These are phyloP conservation scores for Puccinia polysora DNA, from an alignment of 1,284 basidiomycete species.

Conservation along the genomic window DNA sequence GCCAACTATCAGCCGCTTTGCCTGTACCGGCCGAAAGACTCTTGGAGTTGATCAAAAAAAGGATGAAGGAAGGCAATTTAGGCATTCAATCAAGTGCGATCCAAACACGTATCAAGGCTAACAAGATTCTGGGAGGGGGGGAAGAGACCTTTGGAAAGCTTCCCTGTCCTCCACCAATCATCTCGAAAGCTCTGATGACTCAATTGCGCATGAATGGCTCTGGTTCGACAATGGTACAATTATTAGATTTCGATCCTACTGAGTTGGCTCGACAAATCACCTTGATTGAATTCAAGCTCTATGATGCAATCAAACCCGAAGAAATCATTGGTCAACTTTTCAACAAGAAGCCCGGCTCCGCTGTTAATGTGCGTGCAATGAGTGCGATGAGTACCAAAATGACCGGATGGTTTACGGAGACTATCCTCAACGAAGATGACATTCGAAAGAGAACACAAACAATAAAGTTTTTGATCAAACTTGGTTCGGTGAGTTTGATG, in stretches of 20 bases:
- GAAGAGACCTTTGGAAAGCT: conserved; percentile 34
- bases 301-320: conserved; percentile 53
- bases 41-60: conserved; percentile 62
- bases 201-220: conserved; percentile 55
- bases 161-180: conserved; percentile 61
- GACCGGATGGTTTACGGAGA: conserved; percentile 56
- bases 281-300: conserved; percentile 53
- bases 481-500: conserved; percentile 52
- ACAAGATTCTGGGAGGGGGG: background rate
- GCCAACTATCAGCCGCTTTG: conserved; percentile 63
- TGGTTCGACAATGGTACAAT: conserved; percentile 57
- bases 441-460: conserved; percentile 52
- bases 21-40: conserved; percentile 66
- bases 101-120: conserved; percentile 9
- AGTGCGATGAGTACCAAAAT: conserved; percentile 54
- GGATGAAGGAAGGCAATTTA: conserved; percentile 53
- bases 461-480: conserved; percentile 56
- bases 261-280: conserved; percentile 61
- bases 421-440: conserved; percentile 54
- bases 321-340: conserved; percentile 54
- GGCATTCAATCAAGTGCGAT: conserved; percentile 5
- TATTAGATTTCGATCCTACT: conserved; percentile 79
- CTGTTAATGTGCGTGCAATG: conserved; percentile 53
- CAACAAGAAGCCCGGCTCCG: conserved; percentile 48
- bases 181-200: conserved; percentile 71